Conservation (phyloP, 2,329 filamentous ascomycete species). For the Colletotrichum orbiculare region DNA sequence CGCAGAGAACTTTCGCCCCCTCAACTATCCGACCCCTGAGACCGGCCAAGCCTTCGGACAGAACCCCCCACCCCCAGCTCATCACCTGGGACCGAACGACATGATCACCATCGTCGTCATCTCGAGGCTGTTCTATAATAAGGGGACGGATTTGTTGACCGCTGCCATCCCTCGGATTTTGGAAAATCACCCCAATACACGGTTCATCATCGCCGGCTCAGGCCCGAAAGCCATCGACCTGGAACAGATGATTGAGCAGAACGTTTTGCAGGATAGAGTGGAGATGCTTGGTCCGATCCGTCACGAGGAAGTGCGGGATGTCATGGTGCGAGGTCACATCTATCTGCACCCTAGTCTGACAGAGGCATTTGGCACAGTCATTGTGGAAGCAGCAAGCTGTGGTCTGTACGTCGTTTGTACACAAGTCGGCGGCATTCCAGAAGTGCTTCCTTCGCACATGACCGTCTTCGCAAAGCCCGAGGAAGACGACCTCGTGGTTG, state of each 20-base stretch:
- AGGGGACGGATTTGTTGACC: constrained; percentile 96
- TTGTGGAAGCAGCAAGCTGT: constrained; percentile 96
- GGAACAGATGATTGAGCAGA: constrained; percentile 97
- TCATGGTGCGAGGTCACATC: constrained; percentile 97
- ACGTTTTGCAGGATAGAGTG: constrained; percentile 92
- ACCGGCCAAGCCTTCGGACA: constrained; percentile 49
- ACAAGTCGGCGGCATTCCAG: constrained; percentile 94
- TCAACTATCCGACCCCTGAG: constrained; percentile 51
- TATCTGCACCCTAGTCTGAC: constrained; percentile 96
- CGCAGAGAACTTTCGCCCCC: constrained; percentile 90
- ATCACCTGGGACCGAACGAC: constrained; percentile 82
- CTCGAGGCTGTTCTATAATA: constrained; percentile 97
- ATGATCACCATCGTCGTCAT: constrained; percentile 97
- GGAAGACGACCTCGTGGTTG: constrained; percentile 91
- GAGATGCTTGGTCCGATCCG: constrained; percentile 91
- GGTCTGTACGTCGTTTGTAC: constrained; percentile 97
- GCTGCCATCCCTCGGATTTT: constrained; percentile 94
- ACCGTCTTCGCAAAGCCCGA: constrained; percentile 97
- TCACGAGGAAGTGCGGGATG: constrained; percentile 95
- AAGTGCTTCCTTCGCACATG: constrained; percentile 96
- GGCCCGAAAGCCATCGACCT: constrained; percentile 97
- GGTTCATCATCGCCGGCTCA: constrained; percentile 95
- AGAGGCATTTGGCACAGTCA: constrained; percentile 96
- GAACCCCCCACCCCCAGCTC: constrained; percentile 63
- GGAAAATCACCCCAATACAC: constrained; percentile 88